These are phyloP conservation scores for Trichoderma endophyticum DNA, from an alignment of 2,329 filamentous ascomycete genomes.

Conservation along the genomic window DNA sequence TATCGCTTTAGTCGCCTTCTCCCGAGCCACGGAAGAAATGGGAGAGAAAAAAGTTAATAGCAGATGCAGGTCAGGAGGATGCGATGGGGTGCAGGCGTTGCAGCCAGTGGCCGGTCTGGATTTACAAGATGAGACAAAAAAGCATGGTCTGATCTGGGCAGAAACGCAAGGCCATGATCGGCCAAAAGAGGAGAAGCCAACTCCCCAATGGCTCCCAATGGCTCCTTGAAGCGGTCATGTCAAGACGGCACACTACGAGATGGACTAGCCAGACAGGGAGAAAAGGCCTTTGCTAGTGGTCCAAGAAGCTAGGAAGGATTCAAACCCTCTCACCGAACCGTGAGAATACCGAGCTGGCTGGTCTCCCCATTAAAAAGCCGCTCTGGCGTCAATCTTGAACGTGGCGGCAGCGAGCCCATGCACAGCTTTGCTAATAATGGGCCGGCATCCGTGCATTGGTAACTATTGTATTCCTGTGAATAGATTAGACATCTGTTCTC, in stretches of 20 bases:
- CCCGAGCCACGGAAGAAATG: background rate
- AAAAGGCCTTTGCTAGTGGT: background rate
- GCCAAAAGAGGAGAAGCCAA: background rate
- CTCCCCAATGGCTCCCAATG: background rate
- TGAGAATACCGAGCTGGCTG: background rate
- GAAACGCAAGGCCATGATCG: background rate
- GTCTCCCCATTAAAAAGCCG: background rate
- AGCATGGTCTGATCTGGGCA: background rate
- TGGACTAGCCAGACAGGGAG: background rate
- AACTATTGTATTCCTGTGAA: background rate
- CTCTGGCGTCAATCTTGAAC: conserved; percentile 3
- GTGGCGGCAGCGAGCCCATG: background rate
- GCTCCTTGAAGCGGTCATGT: background rate
- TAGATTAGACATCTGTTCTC: background rate
- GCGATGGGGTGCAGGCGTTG: background rate
- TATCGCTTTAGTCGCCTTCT: background rate
- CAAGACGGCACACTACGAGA: background rate
- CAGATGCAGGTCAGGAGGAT: conserved; percentile 1
- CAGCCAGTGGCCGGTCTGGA: background rate
- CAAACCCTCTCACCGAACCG: background rate
- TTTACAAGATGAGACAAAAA: background rate
- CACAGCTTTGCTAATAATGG: background rate
- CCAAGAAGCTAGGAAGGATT: background rate
- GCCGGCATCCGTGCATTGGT: background rate
- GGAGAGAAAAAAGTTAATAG: background rate